These are phyloP conservation scores for Schizosaccharomyces osmophilus DNA, from an alignment of 805 yeast genomes.

Conservation along the genomic window DNA sequence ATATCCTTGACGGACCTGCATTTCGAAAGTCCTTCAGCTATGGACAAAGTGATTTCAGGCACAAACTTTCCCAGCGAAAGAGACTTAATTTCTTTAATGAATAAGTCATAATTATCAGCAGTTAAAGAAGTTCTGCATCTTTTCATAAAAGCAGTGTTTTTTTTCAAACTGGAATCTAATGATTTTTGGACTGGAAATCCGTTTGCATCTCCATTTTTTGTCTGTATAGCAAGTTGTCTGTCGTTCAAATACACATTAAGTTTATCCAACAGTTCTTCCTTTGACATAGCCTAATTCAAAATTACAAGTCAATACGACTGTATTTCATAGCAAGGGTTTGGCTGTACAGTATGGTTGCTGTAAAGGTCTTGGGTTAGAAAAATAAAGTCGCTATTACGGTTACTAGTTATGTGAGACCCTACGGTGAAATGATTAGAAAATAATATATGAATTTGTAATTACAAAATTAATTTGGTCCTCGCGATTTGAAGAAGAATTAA, in stretches of 20 bases:
- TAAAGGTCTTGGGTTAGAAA: no score
- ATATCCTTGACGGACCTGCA: slow-evolving; percentile 33
- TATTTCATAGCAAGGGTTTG: no score
- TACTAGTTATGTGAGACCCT: no score
- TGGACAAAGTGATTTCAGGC: slow-evolving; percentile 38
- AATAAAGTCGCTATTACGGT: no score
- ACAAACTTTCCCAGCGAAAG: slow-evolving; percentile 51
- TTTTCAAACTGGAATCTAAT: slow-evolving; percentile 54
- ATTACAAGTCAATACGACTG: no score
- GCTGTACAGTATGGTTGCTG: no score
- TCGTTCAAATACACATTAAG: neutral
- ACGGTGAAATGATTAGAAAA: no score
- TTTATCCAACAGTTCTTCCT: neutral
- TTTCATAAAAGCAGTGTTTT: slow-evolving; percentile 53
- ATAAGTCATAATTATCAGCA: slow-evolving; percentile 23
- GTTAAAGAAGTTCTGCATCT: slow-evolving; percentile 34
- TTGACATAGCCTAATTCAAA: neutral
- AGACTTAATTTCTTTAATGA: slow-evolving; percentile 36
- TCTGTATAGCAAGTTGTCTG: neutral
- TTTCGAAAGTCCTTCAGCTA: slow-evolving; percentile 35
- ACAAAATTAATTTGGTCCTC: no score
- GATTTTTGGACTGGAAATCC: neutral
- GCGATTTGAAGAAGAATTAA: no score
- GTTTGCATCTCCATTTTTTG: neutral
- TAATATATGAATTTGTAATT: no score